Percentiles rank a stretch among this genome's conserved stretches.
Evolutionary conservation across 1,139 yeast genomes (phyloP).

Genomic region (Groenewaldozyma auringiensis): DNA sequence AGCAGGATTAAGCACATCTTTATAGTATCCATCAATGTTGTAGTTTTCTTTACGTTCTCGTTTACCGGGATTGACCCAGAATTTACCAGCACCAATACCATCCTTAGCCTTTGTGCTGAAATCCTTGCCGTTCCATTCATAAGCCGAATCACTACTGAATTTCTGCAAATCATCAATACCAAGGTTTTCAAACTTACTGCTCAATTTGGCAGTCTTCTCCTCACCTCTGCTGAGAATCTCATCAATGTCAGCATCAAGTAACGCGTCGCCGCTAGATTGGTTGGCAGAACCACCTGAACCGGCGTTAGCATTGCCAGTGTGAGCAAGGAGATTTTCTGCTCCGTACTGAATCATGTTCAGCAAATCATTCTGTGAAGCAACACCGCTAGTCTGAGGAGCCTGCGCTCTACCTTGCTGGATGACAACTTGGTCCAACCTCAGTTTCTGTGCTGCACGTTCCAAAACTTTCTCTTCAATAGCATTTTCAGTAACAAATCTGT

Average conservation of each 20-base stretch:
- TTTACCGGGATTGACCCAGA: slow-evolving; percentile 83
- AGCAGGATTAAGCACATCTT: slow-evolving; percentile 48
- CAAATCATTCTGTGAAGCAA: slow-evolving; percentile 74
- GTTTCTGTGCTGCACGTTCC: slow-evolving; percentile 92
- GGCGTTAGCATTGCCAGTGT: slow-evolving; percentile 17
- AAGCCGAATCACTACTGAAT: slow-evolving; percentile 83
- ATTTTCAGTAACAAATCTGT: slow-evolving; percentile 85
- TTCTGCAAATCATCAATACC: slow-evolving; percentile 91
- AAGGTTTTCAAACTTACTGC: slow-evolving; percentile 70
- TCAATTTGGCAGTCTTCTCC: slow-evolving; percentile 67
- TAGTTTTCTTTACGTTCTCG: slow-evolving; percentile 88
- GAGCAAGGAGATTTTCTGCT: slow-evolving; percentile 72
- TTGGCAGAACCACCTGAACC: slow-evolving; percentile 11
- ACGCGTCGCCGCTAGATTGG: slow-evolving; percentile 17
- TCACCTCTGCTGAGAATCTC: slow-evolving; percentile 70
- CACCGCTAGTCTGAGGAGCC: slow-evolving; percentile 33
- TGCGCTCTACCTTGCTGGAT: slow-evolving; percentile 82
- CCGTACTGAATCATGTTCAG: slow-evolving; percentile 96
- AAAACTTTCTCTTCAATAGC: slow-evolving; percentile 95
- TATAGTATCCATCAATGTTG: slow-evolving; percentile 80
- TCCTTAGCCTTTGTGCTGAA: slow-evolving; percentile 49
- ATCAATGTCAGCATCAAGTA: slow-evolving; percentile 69
- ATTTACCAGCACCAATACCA: slow-evolving; percentile 21
- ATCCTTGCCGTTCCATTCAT: slow-evolving; percentile 94
- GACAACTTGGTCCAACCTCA: slow-evolving; percentile 87